A percentile compares a stretch with the other conserved stretches of the same genome.
Evolutionary conservation across 352 stramenopile species (phyloP).

Genomic region (Phytophthora capsici): DNA sequence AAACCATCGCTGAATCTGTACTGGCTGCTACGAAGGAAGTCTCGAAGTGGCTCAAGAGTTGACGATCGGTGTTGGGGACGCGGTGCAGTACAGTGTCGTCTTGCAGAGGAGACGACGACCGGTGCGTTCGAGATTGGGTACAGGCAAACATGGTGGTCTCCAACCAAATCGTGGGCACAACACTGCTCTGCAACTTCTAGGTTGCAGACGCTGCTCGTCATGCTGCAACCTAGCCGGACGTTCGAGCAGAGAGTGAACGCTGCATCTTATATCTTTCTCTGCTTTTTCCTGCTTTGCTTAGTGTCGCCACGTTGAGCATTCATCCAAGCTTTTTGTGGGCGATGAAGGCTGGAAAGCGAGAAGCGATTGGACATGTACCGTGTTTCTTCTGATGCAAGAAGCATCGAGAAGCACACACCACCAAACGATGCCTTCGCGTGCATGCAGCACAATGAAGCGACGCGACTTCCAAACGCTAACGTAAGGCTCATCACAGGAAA

Average conservation of each 20-base stretch:
- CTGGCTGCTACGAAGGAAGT: conserved; percentile 23
- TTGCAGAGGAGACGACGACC: conserved; percentile 1
- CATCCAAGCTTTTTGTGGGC: neutral
- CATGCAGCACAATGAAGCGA: conserved; percentile 1
- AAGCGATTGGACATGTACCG: conserved; percentile 7
- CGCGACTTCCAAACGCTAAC: neutral
- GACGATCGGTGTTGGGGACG: neutral
- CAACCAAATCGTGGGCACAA: conserved; percentile 28
- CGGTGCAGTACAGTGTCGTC: neutral
- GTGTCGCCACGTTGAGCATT: conserved; percentile 20
- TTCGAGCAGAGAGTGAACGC: conserved; percentile 24
- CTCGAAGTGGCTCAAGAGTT: conserved; percentile 31
- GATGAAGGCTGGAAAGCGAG: neutral
- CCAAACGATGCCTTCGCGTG: conserved; percentile 14
- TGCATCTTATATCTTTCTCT: conserved; percentile 13
- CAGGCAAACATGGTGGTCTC: neutral
- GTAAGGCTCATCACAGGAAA: neutral
- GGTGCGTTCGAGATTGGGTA: conserved; percentile 18
- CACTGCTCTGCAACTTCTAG: conserved; percentile 1
- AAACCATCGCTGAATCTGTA: conserved; percentile 23
- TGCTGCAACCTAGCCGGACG: conserved; percentile 15
- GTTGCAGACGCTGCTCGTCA: conserved; percentile 19
- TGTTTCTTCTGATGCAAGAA: conserved; percentile 19
- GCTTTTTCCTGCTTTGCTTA: conserved; percentile 25
- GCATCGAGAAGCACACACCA: conserved; percentile 6